Evolutionary conservation across 2,329 filamentous ascomycete genomes (phyloP), one percentile per base, ranked within the genome.

Genomic region (Botrytis cinerea): DNA sequence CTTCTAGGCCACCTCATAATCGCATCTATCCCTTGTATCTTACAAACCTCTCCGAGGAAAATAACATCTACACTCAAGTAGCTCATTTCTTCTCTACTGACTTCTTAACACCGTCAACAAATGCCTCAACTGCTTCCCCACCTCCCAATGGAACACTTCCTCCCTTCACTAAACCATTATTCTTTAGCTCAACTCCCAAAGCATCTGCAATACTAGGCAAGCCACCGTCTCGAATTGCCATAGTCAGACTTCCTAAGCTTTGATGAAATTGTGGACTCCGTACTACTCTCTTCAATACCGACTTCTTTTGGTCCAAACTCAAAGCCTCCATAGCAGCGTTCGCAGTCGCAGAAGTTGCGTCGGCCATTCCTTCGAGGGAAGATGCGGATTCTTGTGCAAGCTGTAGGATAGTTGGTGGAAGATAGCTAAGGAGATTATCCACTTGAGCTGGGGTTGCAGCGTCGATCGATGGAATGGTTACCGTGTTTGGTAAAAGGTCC

Each of bases 231-330:
- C 94, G 87, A 72, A 99, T 85, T 20, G 96, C 96, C 82, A 94
- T 90, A 0, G 94, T 97, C 78, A 99, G 84, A 80, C 92, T 96
- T 0, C 90, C 89, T 57, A 98, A 84, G 77, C 93, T 95, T 82
- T 98, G 96, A 75, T 90, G 89, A 80, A 99, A 94, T 80, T 99
- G 96, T 28, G 96, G 95, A 77, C 93, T 97, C 76, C 93, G 89
- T 22, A 98, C 84, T 12, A 98, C 94, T 80, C 91, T 92, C 81
- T 90, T 91, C 61, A 99, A 83, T 20, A 98, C 88, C 35, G 87
- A 86, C 80, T 92, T 93, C 86, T 98, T 98, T 81, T 96, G 91
- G 4, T 87, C 87, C 12, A 91, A 82, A 71, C 88, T 91, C 79
- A 98, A 87, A 10, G 92, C 91, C 74, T 91, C 87, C 76, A 93